phyloP scores from a whole-genome alignment of 495 filamentous ascomycete genomes.

The Sabuloglossum arenarium region DNA sequence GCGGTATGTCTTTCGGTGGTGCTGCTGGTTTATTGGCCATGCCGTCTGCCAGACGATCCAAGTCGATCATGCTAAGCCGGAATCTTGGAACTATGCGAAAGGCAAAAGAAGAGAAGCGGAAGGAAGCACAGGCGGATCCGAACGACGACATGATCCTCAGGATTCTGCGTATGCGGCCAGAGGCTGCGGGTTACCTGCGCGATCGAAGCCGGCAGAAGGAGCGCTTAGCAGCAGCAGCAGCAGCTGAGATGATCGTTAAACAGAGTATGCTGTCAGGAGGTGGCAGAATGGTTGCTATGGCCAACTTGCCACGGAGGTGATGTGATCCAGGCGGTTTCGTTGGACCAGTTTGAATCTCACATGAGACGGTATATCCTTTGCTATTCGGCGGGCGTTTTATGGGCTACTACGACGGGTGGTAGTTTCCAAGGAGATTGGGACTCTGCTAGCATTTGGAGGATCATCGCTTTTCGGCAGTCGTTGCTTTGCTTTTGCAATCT shows the following conservation, averaged over 20 bases:
- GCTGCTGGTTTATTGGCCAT: conserved; percentile 48
- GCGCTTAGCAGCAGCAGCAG: conserved; percentile 67
- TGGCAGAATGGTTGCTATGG: conserved; percentile 13
- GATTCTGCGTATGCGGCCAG: conserved; percentile 87
- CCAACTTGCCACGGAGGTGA: conserved; percentile 1
- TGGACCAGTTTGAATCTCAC: not conserved
- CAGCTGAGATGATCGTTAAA: conserved; percentile 83
- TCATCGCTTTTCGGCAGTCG: no score
- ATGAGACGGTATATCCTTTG: not conserved
- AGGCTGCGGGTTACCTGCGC: conserved; percentile 75
- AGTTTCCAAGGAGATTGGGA: no score
- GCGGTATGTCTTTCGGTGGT: conserved; percentile 24
- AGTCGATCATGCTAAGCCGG: conserved; percentile 85
- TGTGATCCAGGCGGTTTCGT: not conserved
- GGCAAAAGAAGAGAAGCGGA: conserved; percentile 86
- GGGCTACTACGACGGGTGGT: no score
- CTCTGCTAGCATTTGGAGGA: no score
- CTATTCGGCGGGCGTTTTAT: not conserved
- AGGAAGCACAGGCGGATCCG: conserved; percentile 87
- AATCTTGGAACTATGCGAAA: conserved; percentile 94
- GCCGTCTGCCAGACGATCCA: conserved; percentile 52
- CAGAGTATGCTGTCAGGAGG: conserved; percentile 63
- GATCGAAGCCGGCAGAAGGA: conserved; percentile 89
- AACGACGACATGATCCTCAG: conserved; percentile 97
- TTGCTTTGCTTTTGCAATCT: no score